phyloP scores from a whole-genome alignment of 345 rosid species.

The Linum tenue region DNA sequence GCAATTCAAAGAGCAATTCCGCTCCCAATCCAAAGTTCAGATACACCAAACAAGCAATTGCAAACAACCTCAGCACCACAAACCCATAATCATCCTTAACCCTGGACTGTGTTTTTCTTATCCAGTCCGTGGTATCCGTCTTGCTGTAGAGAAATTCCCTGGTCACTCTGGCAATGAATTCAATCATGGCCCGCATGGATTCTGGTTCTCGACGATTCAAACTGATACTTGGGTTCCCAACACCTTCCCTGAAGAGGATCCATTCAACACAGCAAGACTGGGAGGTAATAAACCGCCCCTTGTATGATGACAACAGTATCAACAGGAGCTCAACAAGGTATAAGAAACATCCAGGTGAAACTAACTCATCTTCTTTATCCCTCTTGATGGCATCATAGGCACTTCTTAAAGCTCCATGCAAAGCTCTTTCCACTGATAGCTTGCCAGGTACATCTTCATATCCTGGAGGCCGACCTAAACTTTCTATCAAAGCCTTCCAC shows the following conservation, averaged over 20 bases:
- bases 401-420: slow-evolving; percentile 26
- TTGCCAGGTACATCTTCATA: too few species aligned
- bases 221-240: neutral
- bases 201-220: neutral
- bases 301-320: slow-evolving; percentile 13
- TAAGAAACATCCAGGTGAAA: slow-evolving; percentile 37
- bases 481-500: slow-evolving; percentile 28
- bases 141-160: slow-evolving; percentile 3
- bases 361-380: slow-evolving; percentile 10
- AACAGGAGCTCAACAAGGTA: slow-evolving; percentile 40
- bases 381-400: slow-evolving; percentile 29
- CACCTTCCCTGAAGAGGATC: slow-evolving; percentile 24
- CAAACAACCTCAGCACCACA: slow-evolving; percentile 30
- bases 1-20: slow-evolving; percentile 14
- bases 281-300: slow-evolving; percentile 15
- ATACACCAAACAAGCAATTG: slow-evolving; percentile 22
- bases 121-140: slow-evolving; percentile 26
- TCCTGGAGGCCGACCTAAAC: neutral
- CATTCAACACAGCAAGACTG: slow-evolving; percentile 34
- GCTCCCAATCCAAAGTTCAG: slow-evolving; percentile 23
- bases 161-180: slow-evolving; percentile 9
- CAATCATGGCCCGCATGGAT: neutral
- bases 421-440: neutral
- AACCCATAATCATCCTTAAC: slow-evolving; percentile 5
- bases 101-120: slow-evolving; percentile 3